A percentile compares a stretch with the other conserved stretches of the same genome.
phyloP scores from a whole-genome alignment of 306 rosid genomes.

The Parietaria judaica region DNA sequence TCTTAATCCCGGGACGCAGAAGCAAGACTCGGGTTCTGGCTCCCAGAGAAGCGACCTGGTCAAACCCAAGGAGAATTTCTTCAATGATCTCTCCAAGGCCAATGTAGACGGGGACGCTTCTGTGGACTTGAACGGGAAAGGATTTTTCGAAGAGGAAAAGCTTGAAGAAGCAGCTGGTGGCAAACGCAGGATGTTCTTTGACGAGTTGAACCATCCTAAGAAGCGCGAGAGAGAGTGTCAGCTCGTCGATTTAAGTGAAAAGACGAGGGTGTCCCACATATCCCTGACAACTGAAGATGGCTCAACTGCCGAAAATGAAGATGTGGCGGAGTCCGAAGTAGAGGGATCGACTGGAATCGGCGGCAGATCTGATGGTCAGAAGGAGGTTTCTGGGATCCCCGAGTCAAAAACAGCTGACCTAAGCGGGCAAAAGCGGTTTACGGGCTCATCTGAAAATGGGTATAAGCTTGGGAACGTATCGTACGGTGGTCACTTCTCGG shows the following conservation, averaged over 20 bases:
- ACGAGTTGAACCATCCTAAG: constrained; percentile 52
- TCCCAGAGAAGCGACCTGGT: constrained; percentile 44
- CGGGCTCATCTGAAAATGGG: constrained; percentile 49
- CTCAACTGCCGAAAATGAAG: constrained; percentile 89
- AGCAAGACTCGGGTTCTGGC: constrained; percentile 50
- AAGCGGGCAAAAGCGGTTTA: constrained; percentile 63
- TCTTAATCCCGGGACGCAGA: constrained; percentile 52
- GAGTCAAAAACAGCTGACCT: constrained; percentile 40
- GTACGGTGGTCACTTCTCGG: constrained; percentile 43
- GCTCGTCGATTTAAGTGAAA: constrained; percentile 51
- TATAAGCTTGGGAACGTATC: constrained; percentile 47
- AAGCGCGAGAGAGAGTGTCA: constrained; percentile 63
- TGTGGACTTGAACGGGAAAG: constrained; percentile 57
- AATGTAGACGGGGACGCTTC: constrained; percentile 48
- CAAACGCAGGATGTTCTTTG: constrained; percentile 58
- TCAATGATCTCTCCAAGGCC: constrained; percentile 70
- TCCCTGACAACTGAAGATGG: constrained; percentile 80
- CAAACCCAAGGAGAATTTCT: constrained; percentile 73
- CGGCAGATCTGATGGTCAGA: constrained; percentile 48
- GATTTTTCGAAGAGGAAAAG: constrained; percentile 66
- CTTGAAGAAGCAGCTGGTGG: constrained; percentile 35
- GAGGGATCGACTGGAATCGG: constrained; percentile 61
- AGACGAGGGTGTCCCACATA: constrained; percentile 57
- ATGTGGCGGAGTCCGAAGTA: constrained; percentile 86
- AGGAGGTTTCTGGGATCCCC: constrained; percentile 41